A percentile compares a stretch with the other conserved stretches of the same genome.
These are phyloP conservation scores for Cyclaneusma minus DNA, from an alignment of 2,329 filamentous ascomycete genomes.

Conservation along the genomic window DNA sequence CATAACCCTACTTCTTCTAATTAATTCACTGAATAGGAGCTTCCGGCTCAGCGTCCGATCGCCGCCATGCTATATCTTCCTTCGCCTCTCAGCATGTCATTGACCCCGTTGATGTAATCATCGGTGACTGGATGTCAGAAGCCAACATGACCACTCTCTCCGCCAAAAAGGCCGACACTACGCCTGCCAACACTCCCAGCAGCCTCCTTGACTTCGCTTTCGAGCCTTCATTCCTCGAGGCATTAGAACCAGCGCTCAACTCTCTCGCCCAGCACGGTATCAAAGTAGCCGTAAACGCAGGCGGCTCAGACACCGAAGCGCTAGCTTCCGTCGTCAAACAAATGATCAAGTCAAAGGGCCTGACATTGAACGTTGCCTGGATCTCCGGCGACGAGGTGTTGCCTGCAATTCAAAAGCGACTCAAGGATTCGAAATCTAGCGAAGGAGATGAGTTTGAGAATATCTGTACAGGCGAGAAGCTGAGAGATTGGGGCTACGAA, in stretches of 20 bases:
- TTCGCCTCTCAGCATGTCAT: slow-evolving; percentile 24
- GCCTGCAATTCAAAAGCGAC: slow-evolving; percentile 17
- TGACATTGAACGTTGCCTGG: slow-evolving; percentile 26
- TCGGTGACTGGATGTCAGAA: slow-evolving; percentile 31
- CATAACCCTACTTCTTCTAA: no score
- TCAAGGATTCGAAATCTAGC: no score
- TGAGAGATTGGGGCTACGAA: slow-evolving; percentile 11
- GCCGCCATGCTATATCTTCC: slow-evolving; percentile 26
- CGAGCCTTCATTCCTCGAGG: slow-evolving; percentile 25
- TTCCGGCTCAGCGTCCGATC: slow-evolving; percentile 27
- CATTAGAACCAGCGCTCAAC: slow-evolving; percentile 18
- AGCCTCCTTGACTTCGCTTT: slow-evolving; percentile 25
- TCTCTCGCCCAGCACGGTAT: slow-evolving; percentile 29
- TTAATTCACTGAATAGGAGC: slow-evolving; percentile 20
- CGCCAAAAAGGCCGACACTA: slow-evolving; percentile 7
- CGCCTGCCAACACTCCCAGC: slow-evolving; percentile 26
- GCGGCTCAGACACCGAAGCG: slow-evolving; percentile 32
- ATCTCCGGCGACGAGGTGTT: slow-evolving; percentile 28
- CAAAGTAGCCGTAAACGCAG: slow-evolving; percentile 36
- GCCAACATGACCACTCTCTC: slow-evolving; percentile 15
- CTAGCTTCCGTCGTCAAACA: no score
- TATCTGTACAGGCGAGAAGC: slow-evolving; percentile 6
- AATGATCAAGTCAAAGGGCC: slow-evolving; percentile 19
- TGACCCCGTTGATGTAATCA: slow-evolving; percentile 32
- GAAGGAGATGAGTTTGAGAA: slow-evolving; percentile 22